phyloP scores from a whole-genome alignment of 2,329 filamentous ascomycete species.

The Didymella keratinophila region DNA sequence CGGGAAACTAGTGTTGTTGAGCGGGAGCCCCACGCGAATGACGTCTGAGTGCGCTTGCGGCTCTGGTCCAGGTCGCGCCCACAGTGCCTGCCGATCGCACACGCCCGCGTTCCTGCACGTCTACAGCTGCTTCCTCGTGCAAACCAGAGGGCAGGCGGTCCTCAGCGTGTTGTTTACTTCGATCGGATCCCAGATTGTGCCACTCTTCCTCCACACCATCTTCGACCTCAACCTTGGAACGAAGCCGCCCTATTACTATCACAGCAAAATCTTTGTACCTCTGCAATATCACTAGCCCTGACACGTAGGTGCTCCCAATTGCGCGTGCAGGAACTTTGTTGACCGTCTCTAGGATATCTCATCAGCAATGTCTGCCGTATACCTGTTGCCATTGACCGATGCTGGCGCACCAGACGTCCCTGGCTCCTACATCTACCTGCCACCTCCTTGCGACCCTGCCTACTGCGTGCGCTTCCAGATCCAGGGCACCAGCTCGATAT shows the following conservation, averaged over 20 bases:
- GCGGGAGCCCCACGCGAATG: constrained; percentile 29
- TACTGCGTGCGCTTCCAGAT: constrained; percentile 88
- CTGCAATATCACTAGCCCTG: constrained; percentile 23
- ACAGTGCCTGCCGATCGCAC: constrained; percentile 34
- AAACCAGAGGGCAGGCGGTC: constrained; percentile 31
- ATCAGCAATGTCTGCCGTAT: constrained; percentile 62
- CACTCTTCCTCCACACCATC: constrained; percentile 16
- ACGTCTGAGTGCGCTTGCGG: constrained; percentile 33
- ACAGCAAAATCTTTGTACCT: constrained; percentile 17
- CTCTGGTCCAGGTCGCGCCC: constrained; percentile 27
- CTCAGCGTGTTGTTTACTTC: constrained; percentile 20
- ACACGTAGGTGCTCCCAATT: background rate
- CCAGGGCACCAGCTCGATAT: constrained; percentile 94
- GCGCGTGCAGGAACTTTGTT: background rate
- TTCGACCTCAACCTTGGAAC: constrained; percentile 7
- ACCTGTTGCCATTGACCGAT: constrained; percentile 89
- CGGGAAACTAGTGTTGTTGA: constrained; percentile 25
- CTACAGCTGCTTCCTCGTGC: constrained; percentile 24
- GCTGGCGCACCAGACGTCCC: constrained; percentile 89
- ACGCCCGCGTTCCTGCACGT: constrained; percentile 17
- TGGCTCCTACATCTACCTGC: constrained; percentile 90
- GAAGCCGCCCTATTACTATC: constrained; percentile 20
- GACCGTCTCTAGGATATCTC: background rate
- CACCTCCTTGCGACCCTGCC: constrained; percentile 74
- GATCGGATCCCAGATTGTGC: constrained; percentile 6